Evolutionary conservation across 1,284 basidiomycete species (phyloP).

Genomic region (Irpex rosettiformis): DNA sequence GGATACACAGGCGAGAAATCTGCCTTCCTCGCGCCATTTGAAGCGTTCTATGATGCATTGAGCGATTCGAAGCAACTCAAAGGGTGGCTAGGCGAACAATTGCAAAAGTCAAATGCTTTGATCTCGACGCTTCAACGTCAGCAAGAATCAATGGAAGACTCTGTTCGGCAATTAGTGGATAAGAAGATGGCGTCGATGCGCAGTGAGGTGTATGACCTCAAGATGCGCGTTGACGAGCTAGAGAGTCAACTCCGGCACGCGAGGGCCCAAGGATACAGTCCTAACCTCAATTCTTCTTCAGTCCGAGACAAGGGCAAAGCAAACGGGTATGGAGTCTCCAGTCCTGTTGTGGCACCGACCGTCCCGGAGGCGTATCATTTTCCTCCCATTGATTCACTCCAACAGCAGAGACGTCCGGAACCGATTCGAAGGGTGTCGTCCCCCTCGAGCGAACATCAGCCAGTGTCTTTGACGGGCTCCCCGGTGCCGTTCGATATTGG

Average conservation of each 20-base stretch:
- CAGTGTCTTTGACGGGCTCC: slow-evolving; percentile 37
- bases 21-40: slow-evolving; percentile 75
- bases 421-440: slow-evolving; percentile 21
- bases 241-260: slow-evolving; percentile 24
- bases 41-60: slow-evolving; percentile 74
- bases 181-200: slow-evolving; percentile 49
- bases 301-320: slow-evolving; percentile 26
- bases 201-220: slow-evolving; percentile 53
- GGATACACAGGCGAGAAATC: slow-evolving; percentile 60
- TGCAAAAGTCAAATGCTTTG: slow-evolving; percentile 56
- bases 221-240: slow-evolving; percentile 41
- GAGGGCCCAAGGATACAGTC: slow-evolving; percentile 18
- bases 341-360: slow-evolving; percentile 29
- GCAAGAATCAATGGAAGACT: slow-evolving; percentile 55
- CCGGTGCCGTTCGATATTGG: slow-evolving; percentile 44
- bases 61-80: slow-evolving; percentile 73
- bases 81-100: slow-evolving; percentile 66
- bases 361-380: slow-evolving; percentile 45
- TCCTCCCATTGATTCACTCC: slow-evolving; percentile 33
- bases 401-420: slow-evolving; percentile 10
- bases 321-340: slow-evolving; percentile 32
- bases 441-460: slow-evolving; percentile 28
- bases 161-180: slow-evolving; percentile 56
- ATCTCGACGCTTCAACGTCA: slow-evolving; percentile 48
- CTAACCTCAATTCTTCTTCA: slow-evolving; percentile 17